These are phyloP conservation scores for Kwoniella botswanensis DNA, from an alignment of 768 basidiomycete genomes.

Conservation along the genomic window DNA sequence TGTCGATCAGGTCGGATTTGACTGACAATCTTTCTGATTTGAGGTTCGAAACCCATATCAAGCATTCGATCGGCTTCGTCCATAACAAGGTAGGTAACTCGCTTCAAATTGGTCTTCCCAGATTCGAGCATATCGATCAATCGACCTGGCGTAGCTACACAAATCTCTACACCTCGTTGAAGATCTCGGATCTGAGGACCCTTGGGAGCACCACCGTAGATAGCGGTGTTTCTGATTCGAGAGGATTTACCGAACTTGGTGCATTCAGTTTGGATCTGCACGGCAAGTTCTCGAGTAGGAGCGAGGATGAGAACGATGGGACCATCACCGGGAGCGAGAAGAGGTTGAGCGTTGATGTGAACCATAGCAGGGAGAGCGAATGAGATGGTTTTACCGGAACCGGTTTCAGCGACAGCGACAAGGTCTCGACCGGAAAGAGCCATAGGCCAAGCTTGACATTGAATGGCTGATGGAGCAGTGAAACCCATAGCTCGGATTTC, in stretches of 20 bases:
- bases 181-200: constrained; percentile 98
- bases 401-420: constrained; percentile 92
- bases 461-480: constrained; percentile 86
- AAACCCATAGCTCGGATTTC: constrained; percentile 96
- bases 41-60: constrained; percentile 99
- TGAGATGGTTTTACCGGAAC: constrained; percentile 97
- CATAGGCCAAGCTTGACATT: constrained; percentile 99
- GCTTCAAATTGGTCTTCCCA: constrained; percentile 92
- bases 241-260: constrained; percentile 91
- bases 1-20: constrained; percentile 98
- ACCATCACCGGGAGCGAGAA: constrained; percentile 90
- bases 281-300: constrained; percentile 96
- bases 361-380: constrained; percentile 99
- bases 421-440: constrained; percentile 91
- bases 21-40: constrained; percentile 95
- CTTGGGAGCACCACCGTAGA: constrained; percentile 98
- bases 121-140: constrained; percentile 98
- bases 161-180: constrained; percentile 94
- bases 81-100: constrained; percentile 97
- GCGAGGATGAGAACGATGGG: constrained; percentile 96
- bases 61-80: constrained; percentile 99
- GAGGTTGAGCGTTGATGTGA: constrained; percentile 98
- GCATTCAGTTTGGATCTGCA: constrained; percentile 98
- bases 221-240: constrained; percentile 95
- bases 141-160: constrained; percentile 99